phyloP scores from a whole-genome alignment of 169 alveolate genomes.

The Eimeria necatrix region DNA sequence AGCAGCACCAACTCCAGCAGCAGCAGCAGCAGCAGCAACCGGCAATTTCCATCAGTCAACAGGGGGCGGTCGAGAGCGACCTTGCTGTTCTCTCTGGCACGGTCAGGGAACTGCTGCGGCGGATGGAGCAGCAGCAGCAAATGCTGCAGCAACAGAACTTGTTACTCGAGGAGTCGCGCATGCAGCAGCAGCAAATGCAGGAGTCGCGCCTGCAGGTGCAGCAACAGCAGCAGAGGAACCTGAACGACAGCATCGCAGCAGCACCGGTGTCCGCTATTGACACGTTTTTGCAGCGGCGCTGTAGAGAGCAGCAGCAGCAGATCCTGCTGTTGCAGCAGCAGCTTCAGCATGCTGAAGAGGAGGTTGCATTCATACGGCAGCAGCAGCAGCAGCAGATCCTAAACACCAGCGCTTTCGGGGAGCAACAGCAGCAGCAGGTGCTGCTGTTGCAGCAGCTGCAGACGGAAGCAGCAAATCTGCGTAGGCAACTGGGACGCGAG shows the following conservation, averaged over 20 bases:
- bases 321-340: conserved; percentile 74
- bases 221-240: conserved; percentile 54
- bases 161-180: conserved; percentile 50
- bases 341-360: conserved; percentile 64
- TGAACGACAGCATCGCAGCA: conserved; percentile 40
- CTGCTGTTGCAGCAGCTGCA: conserved; percentile 69
- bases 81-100: conserved; percentile 43
- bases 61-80: conserved; percentile 38
- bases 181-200: conserved; percentile 59
- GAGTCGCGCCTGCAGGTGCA: conserved; percentile 23
- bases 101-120: conserved; percentile 36
- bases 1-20: conserved; percentile 66
- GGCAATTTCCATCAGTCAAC: conserved; percentile 7
- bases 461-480: conserved; percentile 25
- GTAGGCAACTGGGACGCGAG: conserved; percentile 48
- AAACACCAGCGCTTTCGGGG: conserved; percentile 13
- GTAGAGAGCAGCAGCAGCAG: conserved; percentile 76
- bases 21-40: conserved; percentile 67
- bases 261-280: conserved; percentile 5
- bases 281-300: conserved; percentile 59
- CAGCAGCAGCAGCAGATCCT: conserved; percentile 63
- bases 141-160: conserved; percentile 68
- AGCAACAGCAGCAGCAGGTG: conserved; percentile 72
- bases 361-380: conserved; percentile 60
- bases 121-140: conserved; percentile 72